phyloP scores from a whole-genome alignment of 768 basidiomycete species.

The Dioszegia hungarica region DNA sequence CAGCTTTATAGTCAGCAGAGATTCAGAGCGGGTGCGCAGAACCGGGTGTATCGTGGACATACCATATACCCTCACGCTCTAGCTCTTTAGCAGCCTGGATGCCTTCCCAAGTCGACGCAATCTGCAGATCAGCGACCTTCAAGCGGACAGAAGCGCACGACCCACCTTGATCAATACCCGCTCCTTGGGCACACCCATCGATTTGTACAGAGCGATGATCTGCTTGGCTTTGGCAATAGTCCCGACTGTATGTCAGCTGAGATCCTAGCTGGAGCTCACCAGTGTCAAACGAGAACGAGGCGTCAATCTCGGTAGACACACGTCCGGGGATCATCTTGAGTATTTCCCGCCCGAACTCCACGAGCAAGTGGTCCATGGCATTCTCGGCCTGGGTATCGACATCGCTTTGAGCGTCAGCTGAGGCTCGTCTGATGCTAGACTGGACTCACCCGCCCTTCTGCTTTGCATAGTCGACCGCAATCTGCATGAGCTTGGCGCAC shows the following conservation, averaged over 20 bases:
- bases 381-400: background rate
- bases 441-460: background rate
- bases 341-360: background rate
- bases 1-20: background rate
- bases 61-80: background rate
- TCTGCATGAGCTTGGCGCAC: background rate
- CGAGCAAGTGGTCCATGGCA: background rate
- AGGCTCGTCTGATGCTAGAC: background rate
- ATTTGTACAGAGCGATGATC: background rate
- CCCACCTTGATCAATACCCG: conserved; percentile 3
- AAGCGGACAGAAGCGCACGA: background rate
- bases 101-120: background rate
- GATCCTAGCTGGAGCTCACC: background rate
- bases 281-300: background rate
- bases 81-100: background rate
- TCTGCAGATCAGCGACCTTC: background rate
- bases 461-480: background rate
- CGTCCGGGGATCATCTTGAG: conserved; percentile 1
- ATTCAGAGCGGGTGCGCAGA: too few species aligned
- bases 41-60: too few species aligned
- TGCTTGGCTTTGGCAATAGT: background rate
- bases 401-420: background rate
- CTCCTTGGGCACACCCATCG: background rate
- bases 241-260: background rate
- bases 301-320: background rate